These are phyloP conservation scores for Bipolaris gigantea DNA, from an alignment of 2,329 filamentous ascomycete species.

Conservation along the genomic window DNA sequence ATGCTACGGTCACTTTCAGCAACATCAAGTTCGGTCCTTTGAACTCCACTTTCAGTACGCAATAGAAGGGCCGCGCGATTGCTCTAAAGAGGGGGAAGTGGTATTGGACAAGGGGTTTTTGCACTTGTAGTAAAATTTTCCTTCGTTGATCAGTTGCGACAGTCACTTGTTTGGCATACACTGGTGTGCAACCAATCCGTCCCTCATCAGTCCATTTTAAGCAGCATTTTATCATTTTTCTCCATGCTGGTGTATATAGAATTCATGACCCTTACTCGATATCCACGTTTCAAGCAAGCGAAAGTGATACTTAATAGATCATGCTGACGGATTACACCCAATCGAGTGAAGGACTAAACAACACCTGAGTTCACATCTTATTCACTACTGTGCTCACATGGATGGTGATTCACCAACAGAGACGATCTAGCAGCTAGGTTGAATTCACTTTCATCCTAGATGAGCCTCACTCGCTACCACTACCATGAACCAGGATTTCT, in stretches of 20 bases:
- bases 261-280: neutral
- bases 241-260: neutral
- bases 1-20: conserved; percentile 30
- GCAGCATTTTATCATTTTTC: neutral
- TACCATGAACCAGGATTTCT: too few relatives aligned
- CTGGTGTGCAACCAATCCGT: neutral
- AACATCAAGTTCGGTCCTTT: conserved; percentile 39
- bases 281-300: too few relatives aligned
- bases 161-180: neutral
- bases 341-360: too few relatives aligned
- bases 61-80: neutral
- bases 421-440: too few relatives aligned
- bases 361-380: too few relatives aligned
- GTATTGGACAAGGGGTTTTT: neutral
- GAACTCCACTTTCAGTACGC: conserved; percentile 31
- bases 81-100: neutral
- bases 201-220: neutral
- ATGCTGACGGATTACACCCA: too few relatives aligned
- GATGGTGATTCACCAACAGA: too few relatives aligned
- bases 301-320: too few relatives aligned
- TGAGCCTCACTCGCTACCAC: too few relatives aligned
- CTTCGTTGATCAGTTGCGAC: neutral
- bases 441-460: too few relatives aligned
- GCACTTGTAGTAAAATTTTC: neutral
- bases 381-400: too few relatives aligned